Evolutionary conservation across 1,284 basidiomycete genomes (phyloP), one percentile per base, ranked within the genome.

Genomic region (Chalciporus sp.): DNA sequence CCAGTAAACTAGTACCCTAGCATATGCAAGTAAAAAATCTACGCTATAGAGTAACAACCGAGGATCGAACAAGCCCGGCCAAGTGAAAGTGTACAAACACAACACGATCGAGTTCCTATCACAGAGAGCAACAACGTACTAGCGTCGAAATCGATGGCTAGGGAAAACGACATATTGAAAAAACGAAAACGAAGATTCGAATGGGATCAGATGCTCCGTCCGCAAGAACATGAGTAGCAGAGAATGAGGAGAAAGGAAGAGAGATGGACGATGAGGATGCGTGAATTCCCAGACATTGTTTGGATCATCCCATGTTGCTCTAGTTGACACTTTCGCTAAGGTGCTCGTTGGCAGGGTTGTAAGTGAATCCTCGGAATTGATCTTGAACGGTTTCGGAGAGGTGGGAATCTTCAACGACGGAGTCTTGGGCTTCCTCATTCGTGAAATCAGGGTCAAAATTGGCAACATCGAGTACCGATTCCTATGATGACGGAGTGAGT

Each of bases 401-500:
- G 52, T 91, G 91, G 9, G 92, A 94, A 66, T 94, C 93, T 60
- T 92, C 91, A 27, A 98, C 95, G 51, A 97, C 94, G 10, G 92
- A 95, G 72, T 98, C 95, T 67, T 93, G 86, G 3, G 95, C 90
- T 58, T 92, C 88, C 71, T 98, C 95, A 57, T 85, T 90, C 20
- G 94, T 96, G 70, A 97, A 97, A 72, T 97, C 94, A 35, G 93
- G 83, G 72, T 97, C 95, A 74, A 98, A 97, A 78, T 96, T 95
- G 54, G 90, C 90, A 26, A 89, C 88, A 66, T 92, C 90, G 44
- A 91, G 76, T 4, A 90, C 90, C 47, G 86, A 90, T 77, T 90
- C 88, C 86, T 88, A 51, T 44, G 42, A 14, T 42, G 49, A 37
- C 7, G 7, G 16, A 3, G 8, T 37, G n/a, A 37, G 9, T 53